Base-by-base conservation (phyloP, 257 asterid species). In the Rubia yunnanensis region DNA sequence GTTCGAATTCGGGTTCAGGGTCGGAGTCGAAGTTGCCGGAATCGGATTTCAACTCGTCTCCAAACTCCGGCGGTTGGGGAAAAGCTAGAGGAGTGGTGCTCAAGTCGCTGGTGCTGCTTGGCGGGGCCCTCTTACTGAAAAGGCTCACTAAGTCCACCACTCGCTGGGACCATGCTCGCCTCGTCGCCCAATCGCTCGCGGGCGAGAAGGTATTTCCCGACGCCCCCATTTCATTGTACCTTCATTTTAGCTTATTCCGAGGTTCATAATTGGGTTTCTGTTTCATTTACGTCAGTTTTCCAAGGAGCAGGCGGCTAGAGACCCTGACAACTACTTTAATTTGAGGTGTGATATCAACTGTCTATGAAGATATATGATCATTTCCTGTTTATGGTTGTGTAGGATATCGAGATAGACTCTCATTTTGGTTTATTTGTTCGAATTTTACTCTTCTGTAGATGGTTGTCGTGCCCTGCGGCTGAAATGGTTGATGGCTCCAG, bases 401-500 rank as follows among this genome's bases (percentile, higher is more conserved):
- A 14, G 23, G 32, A 23, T 20, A 7, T 58, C 18, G 38, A 59
- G 14, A 31, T 59, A 13, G 41, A 31, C 17, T 59, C 44, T 59
- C 7, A 53, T 32, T 59, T 57, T 53, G 28, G 8, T 28, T 57
- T 15, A 20, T n/a, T 20, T 14, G 58, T 32, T 23, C 36, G 8
- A 39, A 41, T 2, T 26, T 67, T 54, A 28, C 32, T 38, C 73
- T 69, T 66, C 66, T 63, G 20, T 68, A 92, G 98, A 85, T 92
- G 96, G 97, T 85, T 87, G 68, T 81, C 89, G 0, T 92, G 98
- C 73, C 97, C 97, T 14, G 97, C 96, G 50, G 95, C 95, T 0
- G 99, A 94, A 77, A 88, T 90, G 96, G 95, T 78, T 57, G 99
- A 94, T 80, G 99, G 95, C 76, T 86, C 99, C 23, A 94, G 83